These are phyloP conservation scores for Verticillium alfalfae DNA, from an alignment of 2,329 filamentous ascomycete species.

Conservation along the genomic window DNA sequence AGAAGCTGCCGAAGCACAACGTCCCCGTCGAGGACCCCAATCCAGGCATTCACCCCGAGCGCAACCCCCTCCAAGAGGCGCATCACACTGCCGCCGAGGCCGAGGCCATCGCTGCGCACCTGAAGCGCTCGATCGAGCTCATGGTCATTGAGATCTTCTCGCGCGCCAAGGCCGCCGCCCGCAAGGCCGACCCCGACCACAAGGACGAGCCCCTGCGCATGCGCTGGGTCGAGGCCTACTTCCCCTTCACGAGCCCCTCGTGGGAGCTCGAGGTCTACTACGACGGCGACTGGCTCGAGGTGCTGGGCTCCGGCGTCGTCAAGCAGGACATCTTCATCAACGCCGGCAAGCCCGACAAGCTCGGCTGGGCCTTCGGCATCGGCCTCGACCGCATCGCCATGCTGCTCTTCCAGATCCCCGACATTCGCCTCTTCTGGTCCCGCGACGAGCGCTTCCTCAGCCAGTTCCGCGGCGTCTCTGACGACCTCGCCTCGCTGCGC, in stretches of 20 bases:
- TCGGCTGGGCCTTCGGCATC: slow-evolving; percentile 94
- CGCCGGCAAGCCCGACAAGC: slow-evolving; percentile 66
- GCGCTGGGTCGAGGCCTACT: slow-evolving; percentile 95
- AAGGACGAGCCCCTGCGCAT: slow-evolving; percentile 71
- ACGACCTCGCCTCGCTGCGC: slow-evolving; percentile 39
- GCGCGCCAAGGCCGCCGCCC: slow-evolving; percentile 63
- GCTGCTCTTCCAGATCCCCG: slow-evolving; percentile 92
- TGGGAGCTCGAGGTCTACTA: slow-evolving; percentile 97
- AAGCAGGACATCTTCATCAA: slow-evolving; percentile 76
- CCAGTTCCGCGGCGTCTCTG: slow-evolving; percentile 68
- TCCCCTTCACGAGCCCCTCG: slow-evolving; percentile 91
- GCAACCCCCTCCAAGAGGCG: slow-evolving; percentile 74
- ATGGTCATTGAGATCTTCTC: slow-evolving; percentile 88
- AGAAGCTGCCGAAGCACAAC: slow-evolving; percentile 64
- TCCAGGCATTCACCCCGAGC: slow-evolving; percentile 67
- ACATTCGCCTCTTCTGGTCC: slow-evolving; percentile 97
- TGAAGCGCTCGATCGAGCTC: slow-evolving; percentile 83
- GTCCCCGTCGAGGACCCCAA: slow-evolving; percentile 80
- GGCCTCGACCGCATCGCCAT: slow-evolving; percentile 95
- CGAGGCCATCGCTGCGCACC: slow-evolving; percentile 74
- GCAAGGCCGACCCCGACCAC: slow-evolving; percentile 41
- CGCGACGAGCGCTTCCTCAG: slow-evolving; percentile 75
- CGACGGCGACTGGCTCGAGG: slow-evolving; percentile 91
- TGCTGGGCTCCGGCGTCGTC: slow-evolving; percentile 87
- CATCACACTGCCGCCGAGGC: slow-evolving; percentile 72